A percentile compares a stretch with the other conserved stretches of the same genome.
phyloP scores from a whole-genome alignment of 108 stramenopile species.

The Skeletonema tropicum region DNA sequence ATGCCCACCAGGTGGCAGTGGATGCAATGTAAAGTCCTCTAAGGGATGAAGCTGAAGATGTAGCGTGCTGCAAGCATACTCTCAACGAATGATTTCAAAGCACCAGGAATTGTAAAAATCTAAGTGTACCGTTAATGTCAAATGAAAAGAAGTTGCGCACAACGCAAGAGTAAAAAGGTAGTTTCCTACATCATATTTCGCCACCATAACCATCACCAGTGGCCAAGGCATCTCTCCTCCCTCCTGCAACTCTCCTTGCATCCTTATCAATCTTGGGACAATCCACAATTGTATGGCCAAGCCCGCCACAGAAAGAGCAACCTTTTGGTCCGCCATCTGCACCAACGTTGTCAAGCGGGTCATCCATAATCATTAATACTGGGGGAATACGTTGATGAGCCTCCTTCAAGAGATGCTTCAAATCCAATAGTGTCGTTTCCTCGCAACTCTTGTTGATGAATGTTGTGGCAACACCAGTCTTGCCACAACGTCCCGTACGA shows the following conservation, averaged over 20 bases:
- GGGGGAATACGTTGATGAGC: constrained; percentile 99
- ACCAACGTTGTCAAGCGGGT: constrained; percentile 81
- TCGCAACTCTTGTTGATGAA: constrained; percentile 97
- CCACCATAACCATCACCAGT: constrained; percentile 92
- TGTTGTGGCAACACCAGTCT: constrained; percentile 99
- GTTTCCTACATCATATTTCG: constrained; percentile 51
- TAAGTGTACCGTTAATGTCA: too few relatives aligned
- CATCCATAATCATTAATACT: constrained; percentile 96
- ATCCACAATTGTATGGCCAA: constrained; percentile 97
- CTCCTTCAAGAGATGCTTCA: constrained; percentile 97
- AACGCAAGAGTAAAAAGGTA: constrained; percentile 5
- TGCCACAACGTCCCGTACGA: constrained; percentile 99
- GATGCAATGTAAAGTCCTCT: too few relatives aligned
- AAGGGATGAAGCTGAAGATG: too few relatives aligned
- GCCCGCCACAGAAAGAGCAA: constrained; percentile 98
- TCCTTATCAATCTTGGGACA: constrained; percentile 99
- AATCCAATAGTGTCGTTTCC: constrained; percentile 92
- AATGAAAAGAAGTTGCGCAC: neutral
- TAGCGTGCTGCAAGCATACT: too few relatives aligned
- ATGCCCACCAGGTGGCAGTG: too few relatives aligned
- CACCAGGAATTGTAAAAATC: too few relatives aligned
- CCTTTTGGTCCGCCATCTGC: constrained; percentile 79
- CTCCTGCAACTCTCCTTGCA: constrained; percentile 90
- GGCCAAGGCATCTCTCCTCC: constrained; percentile 87
- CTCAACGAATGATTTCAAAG: too few relatives aligned